These are phyloP conservation scores for Kodamaea neixiangensis DNA, from an alignment of 805 yeast species.

Conservation along the genomic window DNA sequence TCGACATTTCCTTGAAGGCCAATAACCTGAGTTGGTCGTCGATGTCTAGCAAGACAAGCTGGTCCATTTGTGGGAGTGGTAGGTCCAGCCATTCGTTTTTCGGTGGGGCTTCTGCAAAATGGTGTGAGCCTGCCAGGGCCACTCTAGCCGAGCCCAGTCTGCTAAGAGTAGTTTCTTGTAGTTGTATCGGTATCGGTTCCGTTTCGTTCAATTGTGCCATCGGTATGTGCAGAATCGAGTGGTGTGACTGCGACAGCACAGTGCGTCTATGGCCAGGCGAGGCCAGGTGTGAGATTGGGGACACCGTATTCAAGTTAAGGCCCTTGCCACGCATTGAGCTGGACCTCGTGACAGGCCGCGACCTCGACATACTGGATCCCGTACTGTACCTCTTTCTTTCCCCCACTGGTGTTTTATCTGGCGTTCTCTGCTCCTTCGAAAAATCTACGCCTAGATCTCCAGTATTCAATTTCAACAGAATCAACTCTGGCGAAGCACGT, in stretches of 20 bases:
- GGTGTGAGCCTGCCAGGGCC: not conserved
- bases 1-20: conserved; percentile 68
- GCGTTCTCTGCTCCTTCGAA: not conserved
- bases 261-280: conserved; percentile 6
- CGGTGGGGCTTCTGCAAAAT: not conserved
- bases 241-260: conserved; percentile 4
- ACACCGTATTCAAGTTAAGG: conserved; percentile 9
- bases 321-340: conserved; percentile 9
- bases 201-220: not conserved
- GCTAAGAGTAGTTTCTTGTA: not conserved
- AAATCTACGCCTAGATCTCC: not conserved
- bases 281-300: conserved; percentile 1
- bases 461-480: conserved; percentile 1
- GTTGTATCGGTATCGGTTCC: conserved; percentile 2
- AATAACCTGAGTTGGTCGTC: conserved; percentile 58
- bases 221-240: conserved; percentile 6
- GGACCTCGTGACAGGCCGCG: conserved; percentile 5
- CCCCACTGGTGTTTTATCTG: not conserved
- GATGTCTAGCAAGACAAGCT: conserved; percentile 36
- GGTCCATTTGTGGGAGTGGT: conserved; percentile 35
- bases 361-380: not conserved
- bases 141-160: not conserved
- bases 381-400: not conserved
- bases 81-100: conserved; percentile 18
- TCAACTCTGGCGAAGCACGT: conserved; percentile 1